phyloP scores from a whole-genome alignment of 305 asterid genomes.

The Ajuga reptans region DNA sequence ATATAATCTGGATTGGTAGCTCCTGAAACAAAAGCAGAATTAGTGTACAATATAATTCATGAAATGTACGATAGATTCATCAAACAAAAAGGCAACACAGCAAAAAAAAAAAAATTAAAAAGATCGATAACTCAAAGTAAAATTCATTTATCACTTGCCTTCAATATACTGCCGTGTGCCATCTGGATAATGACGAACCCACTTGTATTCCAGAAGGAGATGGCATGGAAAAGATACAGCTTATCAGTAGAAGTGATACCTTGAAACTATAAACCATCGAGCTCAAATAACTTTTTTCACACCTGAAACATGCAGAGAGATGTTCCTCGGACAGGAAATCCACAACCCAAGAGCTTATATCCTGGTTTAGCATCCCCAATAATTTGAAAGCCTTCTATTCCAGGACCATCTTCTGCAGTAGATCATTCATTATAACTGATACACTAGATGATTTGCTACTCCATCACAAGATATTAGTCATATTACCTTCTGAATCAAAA shows the following conservation, averaged over 20 bases:
- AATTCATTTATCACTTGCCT: slow-evolving; percentile 40
- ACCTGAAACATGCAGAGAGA: slow-evolving; percentile 99
- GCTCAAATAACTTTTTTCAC: slow-evolving; percentile 18
- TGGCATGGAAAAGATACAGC: slow-evolving; percentile 6
- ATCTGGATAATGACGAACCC: slow-evolving; percentile 99
- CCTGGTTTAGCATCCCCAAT: slow-evolving; percentile 96
- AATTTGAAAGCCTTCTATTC: slow-evolving; percentile 84
- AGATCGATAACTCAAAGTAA: background rate
- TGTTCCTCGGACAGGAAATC: slow-evolving; percentile 93
- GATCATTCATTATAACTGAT: slow-evolving; percentile 24
- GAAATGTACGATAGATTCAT: background rate
- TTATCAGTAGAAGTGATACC: slow-evolving; percentile 10
- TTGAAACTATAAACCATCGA: background rate
- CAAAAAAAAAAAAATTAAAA: background rate
- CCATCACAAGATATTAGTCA: slow-evolving; percentile 12
- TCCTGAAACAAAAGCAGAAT: slow-evolving; percentile 39
- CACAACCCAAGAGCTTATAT: slow-evolving; percentile 78
- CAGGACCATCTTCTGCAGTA: slow-evolving; percentile 70
- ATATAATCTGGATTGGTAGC: slow-evolving; percentile 95
- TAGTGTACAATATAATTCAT: background rate
- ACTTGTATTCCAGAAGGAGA: slow-evolving; percentile 37
- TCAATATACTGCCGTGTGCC: slow-evolving; percentile 96
- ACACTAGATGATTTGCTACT: slow-evolving; percentile 5
- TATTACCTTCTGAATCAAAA: slow-evolving; percentile 64
- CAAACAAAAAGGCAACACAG: background rate